Base-by-base conservation (phyloP, 1,284 basidiomycete species). In the Sporisorium iseilematis-ciliati region DNA sequence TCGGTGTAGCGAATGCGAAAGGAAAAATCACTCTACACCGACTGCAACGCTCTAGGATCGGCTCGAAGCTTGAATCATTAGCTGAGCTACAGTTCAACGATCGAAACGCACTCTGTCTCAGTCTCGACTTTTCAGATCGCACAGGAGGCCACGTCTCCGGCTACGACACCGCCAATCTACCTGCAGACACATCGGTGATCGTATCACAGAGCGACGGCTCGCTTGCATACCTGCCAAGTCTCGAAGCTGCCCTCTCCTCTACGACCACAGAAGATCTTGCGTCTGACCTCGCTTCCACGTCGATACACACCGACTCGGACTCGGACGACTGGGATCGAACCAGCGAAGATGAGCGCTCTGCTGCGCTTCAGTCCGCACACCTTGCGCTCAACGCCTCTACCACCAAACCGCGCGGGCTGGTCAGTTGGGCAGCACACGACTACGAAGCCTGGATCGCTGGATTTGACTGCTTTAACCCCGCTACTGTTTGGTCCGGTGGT, bases 381-480 rank as follows among this genome's bases (percentile, higher is more conserved):
- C 23, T 26, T 4, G 25, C 51, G 2, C 65, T 76, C 61, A 76
- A 76, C n/a, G 7, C 31, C 21, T 60, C 23, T 35, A 43, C 65
- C 1, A 11, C 18, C 33, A 66, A 65, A 40, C 79, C 80, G 0
- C 31, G 23, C 21, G 79, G 77, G 1, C 57, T 82, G 12, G 58
- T 76, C 40, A 77, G 65, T 1, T 99, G 96, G 95, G 87, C 89
- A 62, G 96, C 93, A 6, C 97, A 99, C 83, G 93, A 95, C 67
- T 91, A 91, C 80, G 97, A 99, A 84, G 92, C 96, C 0, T 99
- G 97, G 97, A 91, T 94, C 51, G 90, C 91, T 0, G 91, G 92
- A 0, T 99, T 93, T 90, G 90, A 97, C 82, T 91, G 92, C 76
- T 95, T 92, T 91, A 67, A 51, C 18, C 53, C 57, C 0, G 60